Base-by-base conservation (phyloP, 345 rosid species). In the Arabidopsis suecica region DNA sequence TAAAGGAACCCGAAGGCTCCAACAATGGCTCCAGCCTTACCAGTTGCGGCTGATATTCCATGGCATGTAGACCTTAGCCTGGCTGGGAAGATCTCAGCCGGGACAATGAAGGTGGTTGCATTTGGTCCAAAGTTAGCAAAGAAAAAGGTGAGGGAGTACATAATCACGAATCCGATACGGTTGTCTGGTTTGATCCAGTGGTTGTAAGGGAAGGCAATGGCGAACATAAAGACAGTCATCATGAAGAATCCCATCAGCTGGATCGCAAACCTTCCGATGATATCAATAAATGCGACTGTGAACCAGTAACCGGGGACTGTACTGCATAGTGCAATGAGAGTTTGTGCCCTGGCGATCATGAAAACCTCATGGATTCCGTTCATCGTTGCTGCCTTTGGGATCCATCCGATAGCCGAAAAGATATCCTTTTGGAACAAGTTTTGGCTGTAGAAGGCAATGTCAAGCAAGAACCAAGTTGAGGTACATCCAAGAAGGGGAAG, bases 221-320 rank as follows among this genome's bases (percentile, higher is more conserved):
- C 89, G 49, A 88, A 88, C 90, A 90, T 87, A 76, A 88, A 90
- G 0, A 86, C 83, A 0, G 93, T 86, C 96, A 86, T 90, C 75
- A 88, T 72, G 78, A 83, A 84, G 74, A 90, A 90, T 2, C 93
- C 96, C 85, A 84, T 83, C 44, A 90, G n/a, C 28, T 90, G 93
- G 22, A 90, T 88, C 0, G 87, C 61, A 14, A 90, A 85, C 34
- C 93, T 74, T 41, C 96, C 96, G 0, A 90, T 73, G 8, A 1
- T 75, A 53, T 89, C 93, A 1, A 86, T 90, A 20, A 90, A 68
- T 0, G 79, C 81, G 0, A 90, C 96, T 0, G 90, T 90, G 72
- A 87, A 87, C 91, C 96, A 87, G 49, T 88, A 88, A 1, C 96
- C 96, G 0, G 93, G 91, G 3, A 87, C 88, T 0, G 91, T 88